Percentiles rank a stretch among this genome's conserved stretches.
phyloP scores from a whole-genome alignment of 1,284 basidiomycete genomes.

The Ustilago loliicola region DNA sequence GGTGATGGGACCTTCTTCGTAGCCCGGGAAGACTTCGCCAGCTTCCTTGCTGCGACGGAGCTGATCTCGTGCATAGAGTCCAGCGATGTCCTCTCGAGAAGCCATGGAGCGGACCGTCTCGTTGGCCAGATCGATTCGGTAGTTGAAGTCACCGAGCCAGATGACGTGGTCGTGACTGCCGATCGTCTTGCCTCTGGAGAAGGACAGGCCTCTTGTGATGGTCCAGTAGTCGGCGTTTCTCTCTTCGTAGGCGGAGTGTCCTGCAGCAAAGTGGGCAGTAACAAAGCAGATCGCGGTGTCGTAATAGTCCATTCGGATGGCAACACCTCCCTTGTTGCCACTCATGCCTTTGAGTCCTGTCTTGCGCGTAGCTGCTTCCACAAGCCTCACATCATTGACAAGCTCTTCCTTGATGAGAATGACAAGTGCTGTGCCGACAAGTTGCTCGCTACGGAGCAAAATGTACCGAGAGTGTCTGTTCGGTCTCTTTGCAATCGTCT shows the following conservation, averaged over 20 bases:
- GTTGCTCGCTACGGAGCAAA: constrained; percentile 89
- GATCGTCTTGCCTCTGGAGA: constrained; percentile 89
- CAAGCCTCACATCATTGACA: constrained; percentile 83
- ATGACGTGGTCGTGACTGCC: constrained; percentile 87
- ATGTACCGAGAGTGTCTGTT: constrained; percentile 82
- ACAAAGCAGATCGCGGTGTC: constrained; percentile 95
- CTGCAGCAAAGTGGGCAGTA: constrained; percentile 94
- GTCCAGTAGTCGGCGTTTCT: constrained; percentile 93
- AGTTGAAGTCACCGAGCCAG: constrained; percentile 95
- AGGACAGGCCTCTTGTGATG: constrained; percentile 84
- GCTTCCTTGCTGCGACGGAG: constrained; percentile 45
- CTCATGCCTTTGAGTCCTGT: constrained; percentile 96
- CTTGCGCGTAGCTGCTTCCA: constrained; percentile 94
- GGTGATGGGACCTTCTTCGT: constrained; percentile 86
- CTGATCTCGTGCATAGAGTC: constrained; percentile 81
- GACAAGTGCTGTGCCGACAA: constrained; percentile 93
- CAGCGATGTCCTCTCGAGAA: constrained; percentile 77
- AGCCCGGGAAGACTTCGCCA: constrained; percentile 80
- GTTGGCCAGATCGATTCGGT: constrained; percentile 89
- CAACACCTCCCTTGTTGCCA: constrained; percentile 90
- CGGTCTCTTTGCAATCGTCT: constrained; percentile 80
- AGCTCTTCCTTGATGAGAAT: constrained; percentile 84
- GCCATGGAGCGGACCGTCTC: constrained; percentile 77
- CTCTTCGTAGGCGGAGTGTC: constrained; percentile 88
- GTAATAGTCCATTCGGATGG: constrained; percentile 88